Base-by-base conservation (phyloP, 805 yeast species). In the Metschnikowia aberdeeniae region DNA sequence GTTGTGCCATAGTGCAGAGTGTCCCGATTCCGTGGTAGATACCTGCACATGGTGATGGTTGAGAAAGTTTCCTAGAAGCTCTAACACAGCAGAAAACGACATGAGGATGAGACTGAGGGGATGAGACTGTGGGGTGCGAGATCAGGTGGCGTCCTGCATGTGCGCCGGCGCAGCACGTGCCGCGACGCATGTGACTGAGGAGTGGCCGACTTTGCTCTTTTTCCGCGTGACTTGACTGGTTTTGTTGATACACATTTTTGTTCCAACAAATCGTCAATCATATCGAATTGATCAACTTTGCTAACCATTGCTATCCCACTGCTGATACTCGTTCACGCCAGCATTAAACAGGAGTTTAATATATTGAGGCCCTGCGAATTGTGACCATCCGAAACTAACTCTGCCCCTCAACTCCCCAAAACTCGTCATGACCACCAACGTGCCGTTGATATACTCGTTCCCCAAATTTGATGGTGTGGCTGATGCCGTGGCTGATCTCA, bases 401-500 rank as follows among this genome's bases (percentile, higher is more conserved):
- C 41, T 29, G 29, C n/a, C 19, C 14, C 42, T 13, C 14, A 7
- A 19, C 12, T 12, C 20, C 14, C 42, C 34, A 6, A 13, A 6
- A 24, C n/a, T 10, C 24, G 33, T 11, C 29, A 89, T 89, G 96
- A 88, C 96, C 2, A 87, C 96, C 3, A 86, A 96, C 5, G 96
- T 89, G 20, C 98, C 99, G 14, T 81, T 89, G 50, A 84, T 92
- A 42, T 90, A 88, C 75, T 87, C 97, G 41, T 92, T 93, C 63
- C 93, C 89, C 36, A 95, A 86, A 64, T 84, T 88, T 59, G 73
- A 81, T 26, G 93, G 87, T 13, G 97, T 92, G 28, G 97, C 98
- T 2, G 95, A 86, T 44, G 98, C 98, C 20, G 96, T 92, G 26
- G 97, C 97, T 1, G 97, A 93, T 66, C 96, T 90, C 64, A 84